Conservation (phyloP, 2,329 filamentous ascomycete genomes). For the Verticillium nubilum region DNA sequence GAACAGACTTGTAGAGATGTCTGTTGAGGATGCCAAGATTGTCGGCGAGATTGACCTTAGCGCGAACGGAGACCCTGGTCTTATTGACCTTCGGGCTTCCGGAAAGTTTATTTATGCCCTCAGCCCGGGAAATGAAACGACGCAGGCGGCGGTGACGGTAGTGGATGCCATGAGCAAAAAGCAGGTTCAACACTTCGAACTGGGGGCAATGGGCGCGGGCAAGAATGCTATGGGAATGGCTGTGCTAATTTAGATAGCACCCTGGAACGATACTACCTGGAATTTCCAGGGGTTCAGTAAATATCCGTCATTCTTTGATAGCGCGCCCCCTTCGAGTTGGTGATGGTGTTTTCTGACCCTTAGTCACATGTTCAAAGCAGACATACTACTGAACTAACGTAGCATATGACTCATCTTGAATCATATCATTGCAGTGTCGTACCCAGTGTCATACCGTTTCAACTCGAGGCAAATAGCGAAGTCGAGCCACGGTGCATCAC, state of each 20-base stretch:
- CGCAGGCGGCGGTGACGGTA: constrained; percentile 28
- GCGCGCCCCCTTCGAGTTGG: no score
- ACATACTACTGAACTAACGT: no score
- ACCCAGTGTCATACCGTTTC: no score
- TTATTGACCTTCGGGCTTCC: constrained; percentile 47
- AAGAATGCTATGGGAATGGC: constrained; percentile 9
- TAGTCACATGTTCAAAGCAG: no score
- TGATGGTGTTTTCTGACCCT: no score
- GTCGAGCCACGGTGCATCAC: no score
- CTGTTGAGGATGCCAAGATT: constrained; percentile 40
- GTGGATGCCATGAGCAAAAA: constrained; percentile 21
- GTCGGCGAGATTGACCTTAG: constrained; percentile 34
- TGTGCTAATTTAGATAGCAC: background rate
- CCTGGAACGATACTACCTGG: no score
- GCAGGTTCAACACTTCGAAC: constrained; percentile 4
- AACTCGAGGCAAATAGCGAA: no score
- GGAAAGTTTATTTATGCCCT: constrained; percentile 55
- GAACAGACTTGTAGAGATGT: constrained; percentile 53
- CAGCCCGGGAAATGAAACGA: constrained; percentile 43
- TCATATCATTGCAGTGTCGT: no score
- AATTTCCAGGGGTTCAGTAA: no score
- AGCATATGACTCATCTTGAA: no score
- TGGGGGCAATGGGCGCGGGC: background rate
- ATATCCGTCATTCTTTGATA: no score
- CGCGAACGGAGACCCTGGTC: constrained; percentile 41